Evolutionary conservation across 192 early-diverging fungal species (phyloP).

Genomic region (Backusella luteola): DNA sequence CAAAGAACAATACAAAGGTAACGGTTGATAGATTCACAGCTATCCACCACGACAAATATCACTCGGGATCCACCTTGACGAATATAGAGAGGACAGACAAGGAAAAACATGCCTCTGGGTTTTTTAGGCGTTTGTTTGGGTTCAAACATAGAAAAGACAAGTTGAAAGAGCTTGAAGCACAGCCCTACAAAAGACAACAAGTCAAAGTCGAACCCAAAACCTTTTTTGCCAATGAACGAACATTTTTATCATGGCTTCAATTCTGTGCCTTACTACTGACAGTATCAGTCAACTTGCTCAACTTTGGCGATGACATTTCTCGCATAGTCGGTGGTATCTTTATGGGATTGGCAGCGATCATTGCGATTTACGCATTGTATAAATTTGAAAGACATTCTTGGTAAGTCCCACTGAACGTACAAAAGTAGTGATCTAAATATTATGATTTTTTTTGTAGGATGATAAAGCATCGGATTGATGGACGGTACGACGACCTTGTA

Average conservation of each 20-base stretch:
- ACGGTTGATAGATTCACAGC: not conserved
- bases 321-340: constrained; percentile 55
- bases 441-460: not conserved
- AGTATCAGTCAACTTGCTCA: constrained; percentile 68
- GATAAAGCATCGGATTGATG: constrained; percentile 29
- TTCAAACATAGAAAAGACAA: no score
- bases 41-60: no score
- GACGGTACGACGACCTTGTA: constrained; percentile 71
- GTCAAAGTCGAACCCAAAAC: constrained; percentile 82
- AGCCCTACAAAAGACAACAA: constrained; percentile 17
- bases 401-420: not conserved
- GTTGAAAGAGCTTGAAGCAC: not conserved
- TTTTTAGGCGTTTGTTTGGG: not conserved
- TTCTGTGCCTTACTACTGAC: constrained; percentile 67
- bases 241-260: constrained; percentile 80
- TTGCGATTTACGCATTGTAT: constrained; percentile 18
- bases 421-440: no score
- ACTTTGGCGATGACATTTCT: constrained; percentile 59
- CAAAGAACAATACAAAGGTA: not conserved
- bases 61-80: no score
- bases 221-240: constrained; percentile 85
- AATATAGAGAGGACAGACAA: no score
- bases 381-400: constrained; percentile 20
- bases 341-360: constrained; percentile 11
- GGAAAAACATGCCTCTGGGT: not conserved